phyloP scores from a whole-genome alignment of 2,329 filamentous ascomycete species.

The Talaromyces sp. region DNA sequence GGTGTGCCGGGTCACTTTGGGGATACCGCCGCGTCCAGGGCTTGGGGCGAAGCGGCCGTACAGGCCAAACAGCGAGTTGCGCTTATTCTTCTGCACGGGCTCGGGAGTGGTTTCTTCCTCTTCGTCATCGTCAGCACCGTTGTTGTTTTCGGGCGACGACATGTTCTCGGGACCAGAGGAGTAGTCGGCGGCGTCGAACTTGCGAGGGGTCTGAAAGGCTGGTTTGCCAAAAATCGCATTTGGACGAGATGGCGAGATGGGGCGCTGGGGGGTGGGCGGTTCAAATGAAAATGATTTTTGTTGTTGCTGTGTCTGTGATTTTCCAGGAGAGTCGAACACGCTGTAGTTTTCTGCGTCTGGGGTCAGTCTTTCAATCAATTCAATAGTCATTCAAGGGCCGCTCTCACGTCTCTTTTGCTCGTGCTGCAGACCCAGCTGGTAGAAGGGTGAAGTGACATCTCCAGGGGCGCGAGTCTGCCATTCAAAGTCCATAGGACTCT shows the following conservation, averaged over 20 bases:
- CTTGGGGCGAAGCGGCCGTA: conserved; percentile 41
- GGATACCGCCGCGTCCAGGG: conserved; percentile 62
- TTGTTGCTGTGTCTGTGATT: conserved; percentile 43
- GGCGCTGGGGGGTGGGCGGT: conserved; percentile 25
- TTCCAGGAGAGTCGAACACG: conserved; percentile 44
- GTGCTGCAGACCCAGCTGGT: conserved; percentile 41
- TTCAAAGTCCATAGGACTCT: conserved; percentile 49
- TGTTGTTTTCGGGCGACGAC: conserved; percentile 35
- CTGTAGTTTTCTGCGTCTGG: conserved; percentile 11
- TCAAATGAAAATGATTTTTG: conserved; percentile 48
- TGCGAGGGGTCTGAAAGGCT: conserved; percentile 46
- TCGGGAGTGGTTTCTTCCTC: conserved; percentile 33
- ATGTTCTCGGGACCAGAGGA: conserved; percentile 43
- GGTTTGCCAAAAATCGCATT: conserved; percentile 31
- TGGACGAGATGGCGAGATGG: conserved; percentile 21
- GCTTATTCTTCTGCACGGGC: conserved; percentile 26
- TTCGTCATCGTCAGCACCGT: conserved; percentile 38
- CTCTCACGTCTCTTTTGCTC: conserved; percentile 42
- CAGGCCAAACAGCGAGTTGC: conserved; percentile 36
- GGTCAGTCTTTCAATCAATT: background rate
- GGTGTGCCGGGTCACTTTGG: conserved; percentile 41
- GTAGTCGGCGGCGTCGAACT: conserved; percentile 37
- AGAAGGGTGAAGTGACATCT: conserved; percentile 42
- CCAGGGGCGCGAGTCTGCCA: conserved; percentile 42
- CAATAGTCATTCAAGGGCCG: background rate